Evolutionary conservation across 192 early-diverging fungal species (phyloP), one percentile per base, ranked within the genome.

Genomic region (Paraglomus occultum): DNA sequence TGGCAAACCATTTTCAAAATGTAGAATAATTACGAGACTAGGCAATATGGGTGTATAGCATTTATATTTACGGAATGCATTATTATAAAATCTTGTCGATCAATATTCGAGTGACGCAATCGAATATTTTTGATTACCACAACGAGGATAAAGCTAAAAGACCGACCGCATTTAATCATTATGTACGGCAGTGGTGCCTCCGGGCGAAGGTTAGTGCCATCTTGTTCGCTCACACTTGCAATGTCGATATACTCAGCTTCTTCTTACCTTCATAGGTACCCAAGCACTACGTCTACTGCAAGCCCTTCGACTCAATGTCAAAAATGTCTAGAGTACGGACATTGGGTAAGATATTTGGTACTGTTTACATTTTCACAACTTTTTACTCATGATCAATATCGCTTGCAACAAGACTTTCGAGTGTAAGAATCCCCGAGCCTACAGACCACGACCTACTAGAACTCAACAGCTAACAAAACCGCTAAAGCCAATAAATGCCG

Each of bases 391-490:
- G 14, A 59, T 55, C 20, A 59, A 6, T n/a, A 12, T 52, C 48
- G 10, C 8, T 40, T 1, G 22, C 15, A 4, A 46, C 23, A 74
- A 83, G 76, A 87, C 83, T 0, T 84, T 77, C 55, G 83, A 83
- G 46, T 87, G 85, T 64, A 81, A 78, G 42, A 80, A 75, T 4
- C 54, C 66, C 31, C 69, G 77, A 51, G 71, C 57, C 4, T 87
- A 87, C 65, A 80, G 73, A 49, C 43, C 79, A 22, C 78, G 85
- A 22, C 85, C 85, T 8, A 83, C 83, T 14, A 79, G 85, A 42
- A 87, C 85, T 57, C 85, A 87, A 51, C 85, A 87, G 23, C 77
- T 87, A 3, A 79, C 77, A 64, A 83, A 82, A 51, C 85, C 85
- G 7, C 42, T 87, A 5, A 87, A 82, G 60, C 64, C 79, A 10